These are phyloP conservation scores for Lomentospora prolificans DNA, from an alignment of 2,329 filamentous ascomycete species.

Conservation along the genomic window DNA sequence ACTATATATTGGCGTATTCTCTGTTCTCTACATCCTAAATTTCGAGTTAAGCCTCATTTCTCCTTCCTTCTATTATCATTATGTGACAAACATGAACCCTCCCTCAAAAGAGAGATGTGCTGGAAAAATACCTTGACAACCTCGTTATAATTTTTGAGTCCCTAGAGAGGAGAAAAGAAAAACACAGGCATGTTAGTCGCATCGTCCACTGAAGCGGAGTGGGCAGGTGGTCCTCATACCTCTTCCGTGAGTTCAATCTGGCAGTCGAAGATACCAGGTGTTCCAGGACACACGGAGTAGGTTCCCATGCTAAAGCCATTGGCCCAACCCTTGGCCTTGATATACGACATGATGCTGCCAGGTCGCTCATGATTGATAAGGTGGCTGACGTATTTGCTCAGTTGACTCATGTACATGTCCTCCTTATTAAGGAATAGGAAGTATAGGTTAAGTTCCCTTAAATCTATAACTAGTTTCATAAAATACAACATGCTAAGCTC, in stretches of 20 bases:
- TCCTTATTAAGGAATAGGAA: constrained; percentile 86
- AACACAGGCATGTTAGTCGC: no score
- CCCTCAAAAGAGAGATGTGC: constrained; percentile 78
- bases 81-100: no score
- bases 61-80: no score
- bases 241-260: constrained; percentile 75
- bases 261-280: constrained; percentile 67
- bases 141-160: constrained; percentile 71
- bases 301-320: constrained; percentile 72
- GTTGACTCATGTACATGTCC: constrained; percentile 66
- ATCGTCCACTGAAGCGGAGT: no score
- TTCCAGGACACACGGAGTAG: constrained; percentile 66
- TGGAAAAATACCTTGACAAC: constrained; percentile 79
- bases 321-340: constrained; percentile 85
- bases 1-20: no score
- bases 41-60: no score
- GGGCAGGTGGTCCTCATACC: constrained; percentile 35
- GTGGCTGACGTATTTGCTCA: constrained; percentile 77
- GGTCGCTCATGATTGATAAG: constrained; percentile 88
- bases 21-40: no score
- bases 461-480: constrained; percentile 87
- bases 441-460: constrained; percentile 64
- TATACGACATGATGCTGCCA: constrained; percentile 80
- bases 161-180: constrained; percentile 23
- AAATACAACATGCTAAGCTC: constrained; percentile 62